A percentile compares a stretch with the other conserved stretches of the same genome.
Evolutionary conservation across 2,329 filamentous ascomycete genomes (phyloP).

Genomic region (Colletotrichum navitas): DNA sequence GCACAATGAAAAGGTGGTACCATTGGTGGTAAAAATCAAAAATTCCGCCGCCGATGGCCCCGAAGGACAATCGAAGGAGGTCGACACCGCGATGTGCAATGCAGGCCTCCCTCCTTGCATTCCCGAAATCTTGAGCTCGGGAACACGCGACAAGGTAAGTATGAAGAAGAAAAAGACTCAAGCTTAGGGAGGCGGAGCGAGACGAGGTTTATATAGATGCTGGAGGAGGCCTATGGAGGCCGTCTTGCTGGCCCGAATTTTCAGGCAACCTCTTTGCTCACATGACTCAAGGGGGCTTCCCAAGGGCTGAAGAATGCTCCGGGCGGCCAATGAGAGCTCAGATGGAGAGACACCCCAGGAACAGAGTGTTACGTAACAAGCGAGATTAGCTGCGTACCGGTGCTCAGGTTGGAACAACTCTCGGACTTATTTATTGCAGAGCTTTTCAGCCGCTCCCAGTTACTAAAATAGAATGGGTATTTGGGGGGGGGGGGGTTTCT

Average conservation of each 20-base stretch:
- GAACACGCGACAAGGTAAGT: constrained; percentile 5
- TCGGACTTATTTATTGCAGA: not conserved
- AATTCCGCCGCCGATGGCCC: constrained; percentile 6
- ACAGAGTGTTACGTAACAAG: not conserved
- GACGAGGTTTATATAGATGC: not conserved
- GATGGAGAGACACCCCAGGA: not conserved
- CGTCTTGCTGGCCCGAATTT: not conserved
- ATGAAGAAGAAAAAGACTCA: not conserved
- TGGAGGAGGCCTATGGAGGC: not conserved
- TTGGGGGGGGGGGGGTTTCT: no score
- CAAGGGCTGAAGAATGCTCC: not conserved
- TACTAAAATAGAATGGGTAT: not conserved
- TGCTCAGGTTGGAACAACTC: not conserved
- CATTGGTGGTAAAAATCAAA: not conserved
- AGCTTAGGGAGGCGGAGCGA: not conserved
- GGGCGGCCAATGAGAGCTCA: not conserved
- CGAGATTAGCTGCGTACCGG: not conserved
- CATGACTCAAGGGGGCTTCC: not conserved
- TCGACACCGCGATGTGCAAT: constrained; percentile 7
- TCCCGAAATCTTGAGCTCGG: constrained; percentile 3
- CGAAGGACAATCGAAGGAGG: constrained; percentile 7
- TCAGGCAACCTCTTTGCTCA: not conserved
- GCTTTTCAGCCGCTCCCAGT: not conserved
- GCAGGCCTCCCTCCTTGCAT: constrained; percentile 5
- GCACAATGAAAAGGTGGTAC: not conserved